These are phyloP conservation scores for Cardamine occulta DNA, from an alignment of 345 rosid genomes.

Conservation along the genomic window DNA sequence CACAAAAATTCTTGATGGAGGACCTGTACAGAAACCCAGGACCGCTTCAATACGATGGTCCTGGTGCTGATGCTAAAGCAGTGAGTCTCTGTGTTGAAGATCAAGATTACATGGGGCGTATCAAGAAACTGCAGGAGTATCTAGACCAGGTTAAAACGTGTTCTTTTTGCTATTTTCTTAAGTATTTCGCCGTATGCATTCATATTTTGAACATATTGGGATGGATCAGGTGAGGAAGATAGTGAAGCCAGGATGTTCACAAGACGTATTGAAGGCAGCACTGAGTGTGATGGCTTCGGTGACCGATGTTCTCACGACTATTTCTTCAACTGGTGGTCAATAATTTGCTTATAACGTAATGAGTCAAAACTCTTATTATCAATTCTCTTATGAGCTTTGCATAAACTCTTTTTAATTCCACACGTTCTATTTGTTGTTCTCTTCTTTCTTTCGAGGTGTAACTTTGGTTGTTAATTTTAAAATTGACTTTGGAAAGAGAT, in stretches of 20 bases:
- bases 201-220: neutral
- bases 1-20: conserved; percentile 77
- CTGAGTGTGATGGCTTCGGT: conserved; percentile 91
- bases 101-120: conserved; percentile 99
- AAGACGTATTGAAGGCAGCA: conserved; percentile 94
- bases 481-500: neutral
- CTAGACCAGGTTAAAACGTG: conserved; percentile 68
- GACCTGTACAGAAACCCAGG: conserved; percentile 98
- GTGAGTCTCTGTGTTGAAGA: conserved; percentile 89
- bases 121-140: conserved; percentile 85
- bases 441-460: neutral
- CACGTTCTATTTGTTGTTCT: neutral
- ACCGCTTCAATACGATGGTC: conserved; percentile 95
- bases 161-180: neutral
- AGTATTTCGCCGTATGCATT: neutral
- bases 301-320: conserved; percentile 79
- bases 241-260: conserved; percentile 97
- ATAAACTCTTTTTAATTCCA: neutral
- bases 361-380: conserved; percentile 4
- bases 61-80: conserved; percentile 93
- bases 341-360: conserved; percentile 32
- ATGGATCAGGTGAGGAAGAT: conserved; percentile 69
- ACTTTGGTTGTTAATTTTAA: neutral
- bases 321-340: conserved; percentile 60
- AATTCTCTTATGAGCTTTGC: neutral